Evolutionary conservation across 345 rosid species (phyloP), one percentile per base, ranked within the genome.

Genomic region (Turnera subulata): DNA sequence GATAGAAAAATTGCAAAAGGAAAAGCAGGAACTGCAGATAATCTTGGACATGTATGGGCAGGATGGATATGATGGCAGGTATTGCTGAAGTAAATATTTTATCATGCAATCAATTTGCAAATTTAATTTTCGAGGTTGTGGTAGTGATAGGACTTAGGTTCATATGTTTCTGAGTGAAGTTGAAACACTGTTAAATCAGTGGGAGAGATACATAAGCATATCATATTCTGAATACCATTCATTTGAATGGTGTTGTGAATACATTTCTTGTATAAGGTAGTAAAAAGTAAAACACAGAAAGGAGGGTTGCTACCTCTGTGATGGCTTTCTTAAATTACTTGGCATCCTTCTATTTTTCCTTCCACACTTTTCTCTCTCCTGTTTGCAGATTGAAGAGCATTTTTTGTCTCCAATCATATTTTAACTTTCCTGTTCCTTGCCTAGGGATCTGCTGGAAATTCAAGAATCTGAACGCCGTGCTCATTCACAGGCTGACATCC

Each of bases 381-480:
- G 11, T 21, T 39, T 24, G 21, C 56, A 48, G 22, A 25, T 56
- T 9, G 9, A 20, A 18, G 42, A 43, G 15, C 17, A n/a, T 32
- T 35, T 66, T 32, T 35, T 14, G 2, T 50, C 18, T 45, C 17
- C 9, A 38, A 40, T 42, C 29, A 15, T 35, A 10, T 17, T 44
- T 32, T 0, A 29, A 38, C 29, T 46, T 13, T 48, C 18, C 50
- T 56, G 12, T 75, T 65, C 23, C 15, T 29, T 29, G 5, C 35
- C 35, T 86, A 87, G 97, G 71, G 84, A 82, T 65, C 13, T 87
- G 58, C 48, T 46, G 50, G 96, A 87, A 75, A 82, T 93, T 63
- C 85, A 74, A 82, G 96, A 93, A 74, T 89, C 99, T 25, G 80
- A 81, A 65, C 79, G 58, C 40, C 81, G 70, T 70, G 97, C 97